These are phyloP conservation scores for Pholiota microspora DNA, from an alignment of 768 basidiomycete species.

Conservation along the genomic window DNA sequence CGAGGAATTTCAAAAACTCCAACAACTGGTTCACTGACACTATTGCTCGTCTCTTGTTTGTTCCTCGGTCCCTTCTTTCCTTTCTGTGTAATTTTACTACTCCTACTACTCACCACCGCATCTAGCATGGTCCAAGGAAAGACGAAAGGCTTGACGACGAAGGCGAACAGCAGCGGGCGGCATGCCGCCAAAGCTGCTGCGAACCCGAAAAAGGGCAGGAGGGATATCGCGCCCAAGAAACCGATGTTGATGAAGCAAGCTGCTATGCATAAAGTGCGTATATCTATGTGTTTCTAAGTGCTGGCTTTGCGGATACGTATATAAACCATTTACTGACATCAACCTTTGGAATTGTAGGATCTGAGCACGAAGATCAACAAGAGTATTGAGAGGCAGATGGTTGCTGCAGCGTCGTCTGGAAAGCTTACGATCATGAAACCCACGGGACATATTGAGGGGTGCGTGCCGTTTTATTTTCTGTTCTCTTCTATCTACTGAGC, in stretches of 20 bases:
- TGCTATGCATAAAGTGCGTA: constrained; percentile 71
- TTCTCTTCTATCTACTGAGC: too few relatives aligned
- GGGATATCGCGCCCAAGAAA: constrained; percentile 83
- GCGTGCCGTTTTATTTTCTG: constrained; percentile 12
- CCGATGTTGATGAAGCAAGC: constrained; percentile 67
- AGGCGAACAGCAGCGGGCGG: constrained; percentile 46
- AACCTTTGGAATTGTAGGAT: too few relatives aligned
- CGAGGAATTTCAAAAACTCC: background rate
- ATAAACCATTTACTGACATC: too few relatives aligned
- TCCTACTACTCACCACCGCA: background rate
- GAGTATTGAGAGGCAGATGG: constrained; percentile 91
- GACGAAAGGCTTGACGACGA: constrained; percentile 71
- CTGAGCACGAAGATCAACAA: constrained; percentile 89
- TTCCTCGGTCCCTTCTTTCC: background rate
- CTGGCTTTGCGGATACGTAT: background rate
- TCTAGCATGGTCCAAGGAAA: constrained; percentile 77
- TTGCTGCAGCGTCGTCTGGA: constrained; percentile 82
- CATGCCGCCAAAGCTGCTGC: constrained; percentile 67
- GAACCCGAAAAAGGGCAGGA: constrained; percentile 75
- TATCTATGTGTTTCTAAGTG: too few relatives aligned
- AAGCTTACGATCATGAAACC: constrained; percentile 94
- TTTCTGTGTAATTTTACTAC: background rate
- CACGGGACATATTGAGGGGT: constrained; percentile 40
- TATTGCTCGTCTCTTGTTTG: background rate
- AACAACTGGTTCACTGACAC: background rate